Evolutionary conservation across 1,284 basidiomycete species (phyloP).

Genomic region (Laetiporus sulphureus): DNA sequence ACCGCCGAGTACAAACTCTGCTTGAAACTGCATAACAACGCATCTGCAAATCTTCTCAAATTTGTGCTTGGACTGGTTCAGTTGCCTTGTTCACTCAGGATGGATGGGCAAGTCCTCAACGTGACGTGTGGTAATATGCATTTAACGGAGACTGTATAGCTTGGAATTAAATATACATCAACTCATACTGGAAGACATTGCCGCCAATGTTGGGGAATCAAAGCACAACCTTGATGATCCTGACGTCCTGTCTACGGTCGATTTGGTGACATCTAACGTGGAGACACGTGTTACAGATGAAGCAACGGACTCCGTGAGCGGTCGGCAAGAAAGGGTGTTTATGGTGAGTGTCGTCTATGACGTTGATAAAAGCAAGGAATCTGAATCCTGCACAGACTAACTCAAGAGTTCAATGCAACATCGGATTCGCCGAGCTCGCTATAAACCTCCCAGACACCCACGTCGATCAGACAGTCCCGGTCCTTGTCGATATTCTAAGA

Average conservation of each 20-base stretch:
- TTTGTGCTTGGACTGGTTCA: too few relatives aligned
- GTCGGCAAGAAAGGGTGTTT: constrained; percentile 36
- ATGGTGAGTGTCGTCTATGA: constrained; percentile 40
- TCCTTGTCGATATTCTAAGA: constrained; percentile 57
- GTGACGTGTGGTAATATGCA: neutral
- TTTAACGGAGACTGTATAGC: constrained; percentile 27
- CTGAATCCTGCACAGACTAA: constrained; percentile 32
- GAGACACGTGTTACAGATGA: constrained; percentile 33
- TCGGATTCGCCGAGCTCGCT: constrained; percentile 71
- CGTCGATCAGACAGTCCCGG: constrained; percentile 42
- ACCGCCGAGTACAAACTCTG: too few relatives aligned
- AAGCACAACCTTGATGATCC: constrained; percentile 30
- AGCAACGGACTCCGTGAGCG: constrained; percentile 16
- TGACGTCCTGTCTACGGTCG: constrained; percentile 38
- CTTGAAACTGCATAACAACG: too few relatives aligned
- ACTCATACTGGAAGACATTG: constrained; percentile 76
- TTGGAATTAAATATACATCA: constrained; percentile 77
- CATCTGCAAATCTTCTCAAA: too few relatives aligned
- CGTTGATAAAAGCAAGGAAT: neutral
- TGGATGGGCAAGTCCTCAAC: constrained; percentile 6
- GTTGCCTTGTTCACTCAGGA: too few relatives aligned
- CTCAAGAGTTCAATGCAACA: constrained; percentile 66
- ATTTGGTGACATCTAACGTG: constrained; percentile 56
- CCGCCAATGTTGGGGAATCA: constrained; percentile 50
- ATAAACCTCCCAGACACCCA: constrained; percentile 53